Evolutionary conservation across 1,139 yeast genomes (phyloP).

Genomic region (Geotrichum restrictum): DNA sequence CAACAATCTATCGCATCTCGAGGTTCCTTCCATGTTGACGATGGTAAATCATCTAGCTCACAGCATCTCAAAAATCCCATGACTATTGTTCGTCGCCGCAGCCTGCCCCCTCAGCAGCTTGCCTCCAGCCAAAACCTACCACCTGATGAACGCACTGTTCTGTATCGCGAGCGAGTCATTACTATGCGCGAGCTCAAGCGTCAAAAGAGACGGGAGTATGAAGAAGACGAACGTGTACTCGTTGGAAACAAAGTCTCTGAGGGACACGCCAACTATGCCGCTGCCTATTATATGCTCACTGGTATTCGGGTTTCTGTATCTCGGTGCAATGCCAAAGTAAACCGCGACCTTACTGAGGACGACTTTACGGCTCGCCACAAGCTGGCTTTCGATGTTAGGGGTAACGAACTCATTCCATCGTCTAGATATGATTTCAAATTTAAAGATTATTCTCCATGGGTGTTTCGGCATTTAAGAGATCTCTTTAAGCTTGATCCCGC

Average conservation of each 20-base stretch:
- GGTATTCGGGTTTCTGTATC: slow-evolving; percentile 96
- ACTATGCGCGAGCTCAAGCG: slow-evolving; percentile 41
- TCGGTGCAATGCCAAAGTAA: slow-evolving; percentile 74
- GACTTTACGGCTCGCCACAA: slow-evolving; percentile 74
- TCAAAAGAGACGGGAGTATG: slow-evolving; percentile 40
- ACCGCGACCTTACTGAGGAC: slow-evolving; percentile 62
- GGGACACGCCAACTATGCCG: slow-evolving; percentile 88
- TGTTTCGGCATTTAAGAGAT: slow-evolving; percentile 77
- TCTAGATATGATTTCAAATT: slow-evolving; percentile 94
- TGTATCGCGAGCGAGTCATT: slow-evolving; percentile 20
- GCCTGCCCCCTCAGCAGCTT: slow-evolving; percentile 18
- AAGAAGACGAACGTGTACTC: slow-evolving; percentile 61
- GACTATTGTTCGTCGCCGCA: slow-evolving; percentile 19
- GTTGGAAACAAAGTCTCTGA: slow-evolving; percentile 83
- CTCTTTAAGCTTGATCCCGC: slow-evolving; percentile 90
- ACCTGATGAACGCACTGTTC: slow-evolving; percentile 19
- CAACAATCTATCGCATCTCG: slow-evolving; percentile 4
- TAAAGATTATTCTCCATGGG: slow-evolving; percentile 94
- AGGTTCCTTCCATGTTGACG: neutral
- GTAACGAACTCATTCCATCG: slow-evolving; percentile 86
- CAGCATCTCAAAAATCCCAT: slow-evolving; percentile 17
- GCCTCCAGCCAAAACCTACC: slow-evolving; percentile 10
- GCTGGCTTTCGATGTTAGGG: slow-evolving; percentile 79
- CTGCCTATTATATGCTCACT: slow-evolving; percentile 95
- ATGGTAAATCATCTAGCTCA: slow-evolving; percentile 12